A percentile compares a stretch with the other conserved stretches of the same genome.
phyloP scores from a whole-genome alignment of 2,329 filamentous ascomycete species.

The Diaporthe longicolla region DNA sequence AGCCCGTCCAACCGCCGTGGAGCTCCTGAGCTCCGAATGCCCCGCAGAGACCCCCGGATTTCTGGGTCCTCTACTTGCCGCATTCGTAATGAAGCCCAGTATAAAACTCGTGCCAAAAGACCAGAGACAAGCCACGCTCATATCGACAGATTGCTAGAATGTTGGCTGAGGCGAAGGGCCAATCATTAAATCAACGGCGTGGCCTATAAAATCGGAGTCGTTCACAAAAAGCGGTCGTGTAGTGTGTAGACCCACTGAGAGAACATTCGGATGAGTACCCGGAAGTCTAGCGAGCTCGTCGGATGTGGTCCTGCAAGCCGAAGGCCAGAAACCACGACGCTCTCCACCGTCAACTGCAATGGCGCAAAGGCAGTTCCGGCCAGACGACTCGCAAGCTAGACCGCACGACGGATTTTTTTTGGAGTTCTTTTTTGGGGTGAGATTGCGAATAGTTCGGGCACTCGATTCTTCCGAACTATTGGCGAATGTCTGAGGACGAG shows the following conservation, averaged over 20 bases:
- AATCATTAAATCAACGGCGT: background rate
- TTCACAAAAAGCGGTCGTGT: background rate
- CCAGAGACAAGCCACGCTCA: background rate
- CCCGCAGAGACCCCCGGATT: background rate
- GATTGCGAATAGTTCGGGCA: too few species aligned
- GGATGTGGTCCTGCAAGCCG: slow-evolving; percentile 2
- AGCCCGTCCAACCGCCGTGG: background rate
- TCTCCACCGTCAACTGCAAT: too few species aligned
- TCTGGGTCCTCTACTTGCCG: slow-evolving; percentile 20
- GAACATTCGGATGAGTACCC: slow-evolving; percentile 22
- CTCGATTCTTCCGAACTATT: background rate
- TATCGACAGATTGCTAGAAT: background rate
- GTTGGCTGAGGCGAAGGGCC: background rate
- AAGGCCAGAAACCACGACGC: background rate
- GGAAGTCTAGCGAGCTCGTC: slow-evolving; percentile 8
- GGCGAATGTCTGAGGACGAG: background rate
- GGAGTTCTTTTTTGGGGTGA: too few species aligned
- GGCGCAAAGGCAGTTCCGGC: background rate
- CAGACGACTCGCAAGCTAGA: background rate
- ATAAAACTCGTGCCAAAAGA: background rate
- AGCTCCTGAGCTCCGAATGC: background rate
- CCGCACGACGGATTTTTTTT: too few species aligned
- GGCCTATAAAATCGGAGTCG: background rate
- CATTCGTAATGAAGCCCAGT: background rate
- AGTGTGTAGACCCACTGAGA: background rate